A percentile compares a stretch with the other conserved stretches of the same genome.
Conservation (phyloP, 2,329 filamentous ascomycete species). For the Aspergillus oerlinghausenensis region DNA sequence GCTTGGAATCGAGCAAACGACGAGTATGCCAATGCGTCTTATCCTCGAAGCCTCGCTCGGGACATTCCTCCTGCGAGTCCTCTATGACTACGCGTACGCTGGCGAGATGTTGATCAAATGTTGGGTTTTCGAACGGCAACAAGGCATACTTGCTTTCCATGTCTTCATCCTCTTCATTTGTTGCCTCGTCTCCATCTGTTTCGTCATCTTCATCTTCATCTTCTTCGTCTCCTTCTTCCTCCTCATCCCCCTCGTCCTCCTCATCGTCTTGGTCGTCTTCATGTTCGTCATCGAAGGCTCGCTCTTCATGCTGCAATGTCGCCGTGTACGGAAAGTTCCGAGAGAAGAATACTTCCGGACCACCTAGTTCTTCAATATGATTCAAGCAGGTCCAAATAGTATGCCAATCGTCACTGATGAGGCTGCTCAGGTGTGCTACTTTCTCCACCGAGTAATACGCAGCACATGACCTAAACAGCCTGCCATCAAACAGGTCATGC, state of each 20-base stretch:
- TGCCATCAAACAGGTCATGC: slow-evolving; percentile 2
- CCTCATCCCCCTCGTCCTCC: not conserved
- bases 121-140: slow-evolving; percentile 14
- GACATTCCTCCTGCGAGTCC: slow-evolving; percentile 4
- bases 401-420: not conserved
- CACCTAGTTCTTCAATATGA: not conserved
- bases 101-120: slow-evolving; percentile 17
- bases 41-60: slow-evolving; percentile 15
- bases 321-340: not conserved
- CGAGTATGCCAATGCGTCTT: slow-evolving; percentile 27
- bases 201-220: not conserved
- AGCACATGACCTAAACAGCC: not conserved
- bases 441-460: not conserved
- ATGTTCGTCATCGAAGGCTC: not conserved
- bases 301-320: not conserved
- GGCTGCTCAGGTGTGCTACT: not conserved
- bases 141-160: not conserved
- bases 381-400: not conserved
- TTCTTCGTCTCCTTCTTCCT: not conserved
- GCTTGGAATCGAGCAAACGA: slow-evolving; percentile 20
- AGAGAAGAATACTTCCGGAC: not conserved
- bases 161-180: not conserved
- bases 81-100: slow-evolving; percentile 13
- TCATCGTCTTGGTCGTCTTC: not conserved
- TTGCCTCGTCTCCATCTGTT: not conserved